A percentile compares a stretch with the other conserved stretches of the same genome.
These are phyloP conservation scores for Vaucheria bursata DNA, from an alignment of 352 stramenopile genomes.

Conservation along the genomic window DNA sequence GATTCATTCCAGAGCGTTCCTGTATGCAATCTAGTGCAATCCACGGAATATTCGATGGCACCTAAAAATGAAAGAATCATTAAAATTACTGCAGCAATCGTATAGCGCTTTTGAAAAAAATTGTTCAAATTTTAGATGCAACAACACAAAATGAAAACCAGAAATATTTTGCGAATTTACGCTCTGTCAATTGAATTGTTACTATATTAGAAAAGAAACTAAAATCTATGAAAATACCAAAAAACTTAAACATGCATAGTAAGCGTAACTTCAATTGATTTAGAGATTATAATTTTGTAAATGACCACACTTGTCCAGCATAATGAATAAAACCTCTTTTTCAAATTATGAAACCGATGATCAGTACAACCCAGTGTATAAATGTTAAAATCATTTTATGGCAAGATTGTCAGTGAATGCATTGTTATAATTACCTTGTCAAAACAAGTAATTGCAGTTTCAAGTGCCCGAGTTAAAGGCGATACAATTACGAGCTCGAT, in stretches of 20 bases:
- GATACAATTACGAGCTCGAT: conserved; percentile 34
- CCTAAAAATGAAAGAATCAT: not conserved
- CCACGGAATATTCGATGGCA: conserved; percentile 16
- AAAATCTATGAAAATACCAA: not conserved
- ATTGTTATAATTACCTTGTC: conserved; percentile 20
- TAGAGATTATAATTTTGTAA: not conserved
- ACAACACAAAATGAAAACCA: not conserved
- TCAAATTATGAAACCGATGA: not conserved
- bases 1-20: conserved; percentile 26
- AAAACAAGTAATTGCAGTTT: conserved; percentile 30
- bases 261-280: not conserved
- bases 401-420: not conserved
- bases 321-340: not conserved
- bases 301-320: not conserved
- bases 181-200: too few species aligned
- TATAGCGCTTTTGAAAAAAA: too few species aligned
- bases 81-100: not conserved
- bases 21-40: conserved; percentile 30
- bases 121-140: not conserved
- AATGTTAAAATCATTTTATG: not conserved
- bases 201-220: too few species aligned
- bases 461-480: conserved; percentile 22
- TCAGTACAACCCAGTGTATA: not conserved
- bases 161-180: not conserved
- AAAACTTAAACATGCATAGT: not conserved